Base-by-base conservation (phyloP, 169 alveolate genomes). In the Babesia bigemina region DNA sequence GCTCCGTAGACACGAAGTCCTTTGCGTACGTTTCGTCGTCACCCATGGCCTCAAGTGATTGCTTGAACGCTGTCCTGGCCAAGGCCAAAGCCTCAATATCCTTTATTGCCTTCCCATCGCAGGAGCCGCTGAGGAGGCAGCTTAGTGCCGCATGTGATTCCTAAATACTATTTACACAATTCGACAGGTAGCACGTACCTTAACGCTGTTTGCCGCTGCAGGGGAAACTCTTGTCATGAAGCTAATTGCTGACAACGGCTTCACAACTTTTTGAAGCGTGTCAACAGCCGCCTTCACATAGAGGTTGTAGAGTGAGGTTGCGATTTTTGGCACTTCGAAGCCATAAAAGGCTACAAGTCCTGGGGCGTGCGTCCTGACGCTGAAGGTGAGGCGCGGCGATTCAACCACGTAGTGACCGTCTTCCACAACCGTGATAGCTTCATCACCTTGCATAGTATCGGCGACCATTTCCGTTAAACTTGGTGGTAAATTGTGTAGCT, bases 31-130 rank as follows among this genome's bases (percentile, higher is more conserved):
- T 79, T 70, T 79, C 77, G 53, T 79, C 83, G 63, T 79, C 87
- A 8, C 81, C 62, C 53, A 79, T 53, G 26, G 87, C 87, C 83
- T 79, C 87, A n/a, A 79, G 76, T 12, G 81, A 36, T 48, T 70
- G 73, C 63, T 59, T 65, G 73, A 49, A 79, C 42, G 87, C 82
- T 9, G 61, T 56, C 63, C 75, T 56, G 19, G 87, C 74, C 70
- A 79, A 39, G 26, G 65, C 33, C 21, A 71, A 26, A 6, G 42
- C 42, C 52, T 59, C 47, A 57, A 55, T 52, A 49, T 65, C 45
- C 61, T 29, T 65, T 13, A 26, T 19, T 12, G 47, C 48, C 45
- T 24, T 49, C 19, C 76, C 65, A 16, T 55, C 66, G 21, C 76
- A 16, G 8, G 33, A 8, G 56, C 16, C 26, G 39, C 55, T 21